Percentiles rank a stretch among this genome's conserved stretches.
phyloP scores from a whole-genome alignment of 495 filamentous ascomycete species.

The Podospora pseudocomata region DNA sequence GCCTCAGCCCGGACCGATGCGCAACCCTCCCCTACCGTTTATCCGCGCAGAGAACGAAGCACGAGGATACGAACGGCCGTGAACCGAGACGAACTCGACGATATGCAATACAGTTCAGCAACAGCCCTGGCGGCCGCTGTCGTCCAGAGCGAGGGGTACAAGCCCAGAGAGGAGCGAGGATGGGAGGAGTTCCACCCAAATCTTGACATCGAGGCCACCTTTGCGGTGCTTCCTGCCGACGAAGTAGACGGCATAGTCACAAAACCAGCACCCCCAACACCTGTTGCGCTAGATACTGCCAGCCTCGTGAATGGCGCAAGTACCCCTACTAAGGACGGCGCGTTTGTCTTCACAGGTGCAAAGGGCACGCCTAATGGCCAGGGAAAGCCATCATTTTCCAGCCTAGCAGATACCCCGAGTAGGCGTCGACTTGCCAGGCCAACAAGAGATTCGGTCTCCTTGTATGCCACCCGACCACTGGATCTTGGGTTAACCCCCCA shows the following conservation, averaged over 20 bases:
- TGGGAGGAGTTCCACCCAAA: slow-evolving; percentile 98
- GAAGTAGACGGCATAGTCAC: slow-evolving; percentile 69
- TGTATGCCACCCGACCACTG: slow-evolving; percentile 45
- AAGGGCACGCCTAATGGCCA: slow-evolving; percentile 29
- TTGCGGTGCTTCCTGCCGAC: slow-evolving; percentile 74
- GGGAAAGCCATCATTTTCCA: slow-evolving; percentile 28
- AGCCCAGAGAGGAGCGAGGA: slow-evolving; percentile 90
- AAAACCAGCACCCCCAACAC: slow-evolving; percentile 44
- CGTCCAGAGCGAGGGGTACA: slow-evolving; percentile 89
- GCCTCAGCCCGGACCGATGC: slow-evolving; percentile 32
- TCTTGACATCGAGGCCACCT: slow-evolving; percentile 75
- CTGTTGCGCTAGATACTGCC: slow-evolving; percentile 28
- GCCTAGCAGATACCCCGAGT: slow-evolving; percentile 37
- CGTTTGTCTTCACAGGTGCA: slow-evolving; percentile 9
- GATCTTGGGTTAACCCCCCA: slow-evolving; percentile 39
- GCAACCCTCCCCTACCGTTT: slow-evolving; percentile 40
- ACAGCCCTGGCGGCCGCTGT: slow-evolving; percentile 80
- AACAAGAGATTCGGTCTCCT: slow-evolving; percentile 44
- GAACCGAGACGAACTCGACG: slow-evolving; percentile 44
- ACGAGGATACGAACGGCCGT: slow-evolving; percentile 50
- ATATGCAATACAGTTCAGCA: slow-evolving; percentile 67
- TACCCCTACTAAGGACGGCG: slow-evolving; percentile 38
- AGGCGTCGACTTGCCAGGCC: slow-evolving; percentile 47
- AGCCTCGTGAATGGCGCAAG: slow-evolving; percentile 33
- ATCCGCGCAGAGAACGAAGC: slow-evolving; percentile 50